Evolutionary conservation across 2,329 filamentous ascomycete genomes (phyloP).

Genomic region (Neocatenulostroma microsporum): DNA sequence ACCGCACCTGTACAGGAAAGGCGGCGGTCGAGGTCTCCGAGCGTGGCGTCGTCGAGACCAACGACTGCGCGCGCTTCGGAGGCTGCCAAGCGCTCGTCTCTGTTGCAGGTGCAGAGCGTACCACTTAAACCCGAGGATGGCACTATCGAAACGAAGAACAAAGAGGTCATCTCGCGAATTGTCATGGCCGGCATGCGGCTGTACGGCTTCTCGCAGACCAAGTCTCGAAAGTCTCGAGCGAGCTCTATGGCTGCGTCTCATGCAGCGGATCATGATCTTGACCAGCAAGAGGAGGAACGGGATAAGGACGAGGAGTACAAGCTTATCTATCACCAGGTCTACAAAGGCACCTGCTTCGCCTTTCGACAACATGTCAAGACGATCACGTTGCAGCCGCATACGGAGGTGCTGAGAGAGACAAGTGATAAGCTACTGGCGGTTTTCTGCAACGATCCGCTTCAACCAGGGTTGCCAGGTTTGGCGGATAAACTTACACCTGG

Average conservation of each 20-base stretch:
- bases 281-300: slow-evolving; percentile 15
- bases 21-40: slow-evolving; percentile 25
- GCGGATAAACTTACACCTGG: slow-evolving; percentile 23
- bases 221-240: slow-evolving; percentile 24
- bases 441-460: slow-evolving; percentile 40
- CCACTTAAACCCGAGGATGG: slow-evolving; percentile 6
- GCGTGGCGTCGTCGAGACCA: slow-evolving; percentile 20
- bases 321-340: slow-evolving; percentile 45
- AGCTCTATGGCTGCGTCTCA: slow-evolving; percentile 14
- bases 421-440: slow-evolving; percentile 41
- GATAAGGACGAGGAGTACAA: slow-evolving; percentile 46
- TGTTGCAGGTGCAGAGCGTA: slow-evolving; percentile 21
- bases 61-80: slow-evolving; percentile 14
- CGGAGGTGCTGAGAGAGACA: slow-evolving; percentile 38
- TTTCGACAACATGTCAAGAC: slow-evolving; percentile 36
- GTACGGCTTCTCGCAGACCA: slow-evolving; percentile 41
- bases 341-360: slow-evolving; percentile 43
- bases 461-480: slow-evolving; percentile 6
- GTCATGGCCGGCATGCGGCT: slow-evolving; percentile 49
- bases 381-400: slow-evolving; percentile 32
- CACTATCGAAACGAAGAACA: slow-evolving; percentile 33
- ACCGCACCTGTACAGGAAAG: slow-evolving; percentile 17
- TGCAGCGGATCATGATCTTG: slow-evolving; percentile 10
- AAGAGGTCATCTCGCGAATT: slow-evolving; percentile 42
- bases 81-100: slow-evolving; percentile 18